A percentile compares a stretch with the other conserved stretches of the same genome.
phyloP scores from a whole-genome alignment of 2,329 filamentous ascomycete species.

The Paraconiothyrium sp. region DNA sequence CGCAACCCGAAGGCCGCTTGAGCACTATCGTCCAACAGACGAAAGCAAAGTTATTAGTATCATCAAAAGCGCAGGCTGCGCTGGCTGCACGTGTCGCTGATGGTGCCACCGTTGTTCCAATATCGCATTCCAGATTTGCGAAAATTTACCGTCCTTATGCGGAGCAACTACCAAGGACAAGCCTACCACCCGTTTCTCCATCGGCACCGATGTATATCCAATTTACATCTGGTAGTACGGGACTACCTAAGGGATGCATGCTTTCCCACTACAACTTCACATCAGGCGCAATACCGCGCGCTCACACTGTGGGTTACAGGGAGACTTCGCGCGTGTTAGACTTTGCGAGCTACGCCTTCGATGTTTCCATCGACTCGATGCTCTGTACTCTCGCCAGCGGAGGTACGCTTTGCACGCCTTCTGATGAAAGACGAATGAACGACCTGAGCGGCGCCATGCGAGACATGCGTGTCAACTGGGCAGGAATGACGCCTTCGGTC shows the following conservation, averaged over 20 bases:
- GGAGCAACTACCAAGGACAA: conserved; percentile 38
- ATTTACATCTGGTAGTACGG: conserved; percentile 50
- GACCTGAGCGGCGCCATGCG: conserved; percentile 55
- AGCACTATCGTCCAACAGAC: conserved; percentile 43
- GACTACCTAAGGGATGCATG: conserved; percentile 47
- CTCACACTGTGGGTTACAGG: conserved; percentile 44
- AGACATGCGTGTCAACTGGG: conserved; percentile 45
- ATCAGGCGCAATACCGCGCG: conserved; percentile 47
- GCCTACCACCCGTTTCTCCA: conserved; percentile 37
- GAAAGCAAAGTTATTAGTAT: conserved; percentile 38
- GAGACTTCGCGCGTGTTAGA: conserved; percentile 46
- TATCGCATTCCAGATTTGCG: conserved; percentile 44
- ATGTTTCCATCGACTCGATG: conserved; percentile 49
- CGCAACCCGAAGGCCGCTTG: conserved; percentile 47
- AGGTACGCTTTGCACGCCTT: conserved; percentile 48
- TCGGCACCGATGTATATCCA: conserved; percentile 45
- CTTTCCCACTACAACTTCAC: conserved; percentile 48
- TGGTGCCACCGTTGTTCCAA: conserved; percentile 42
- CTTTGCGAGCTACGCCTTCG: conserved; percentile 51
- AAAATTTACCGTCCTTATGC: conserved; percentile 39
- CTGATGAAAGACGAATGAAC: conserved; percentile 59
- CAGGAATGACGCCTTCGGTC: conserved; percentile 50
- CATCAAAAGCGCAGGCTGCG: conserved; percentile 40
- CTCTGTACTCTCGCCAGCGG: conserved; percentile 46
- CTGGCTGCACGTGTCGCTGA: conserved; percentile 42